Evolutionary conservation across 306 rosid species (phyloP).

Genomic region (Quercus robur): DNA sequence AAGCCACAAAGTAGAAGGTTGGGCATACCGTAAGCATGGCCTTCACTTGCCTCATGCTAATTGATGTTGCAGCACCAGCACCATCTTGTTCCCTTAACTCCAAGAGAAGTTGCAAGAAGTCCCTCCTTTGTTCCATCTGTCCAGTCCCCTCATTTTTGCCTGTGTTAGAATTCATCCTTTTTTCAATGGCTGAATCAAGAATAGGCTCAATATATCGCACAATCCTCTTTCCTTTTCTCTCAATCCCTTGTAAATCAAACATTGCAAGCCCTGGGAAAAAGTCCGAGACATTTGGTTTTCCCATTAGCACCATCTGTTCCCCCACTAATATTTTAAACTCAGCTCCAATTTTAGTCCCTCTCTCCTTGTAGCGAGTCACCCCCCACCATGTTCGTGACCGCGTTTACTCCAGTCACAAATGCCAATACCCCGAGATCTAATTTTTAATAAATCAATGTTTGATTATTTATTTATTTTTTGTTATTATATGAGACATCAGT

Average conservation of each 20-base stretch:
- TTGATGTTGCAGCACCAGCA: background rate
- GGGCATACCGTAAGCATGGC: conserved; percentile 30
- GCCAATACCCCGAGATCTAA: background rate
- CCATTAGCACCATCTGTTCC: conserved; percentile 8
- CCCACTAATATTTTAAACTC: background rate
- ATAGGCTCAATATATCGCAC: background rate
- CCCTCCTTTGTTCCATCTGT: background rate
- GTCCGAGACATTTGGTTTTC: conserved; percentile 31
- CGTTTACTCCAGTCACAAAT: background rate
- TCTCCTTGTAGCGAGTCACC: conserved; percentile 1
- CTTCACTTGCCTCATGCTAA: conserved; percentile 20
- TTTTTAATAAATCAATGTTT: too few species aligned
- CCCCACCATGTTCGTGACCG: conserved; percentile 12
- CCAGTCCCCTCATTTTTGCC: background rate
- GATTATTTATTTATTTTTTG: too few species aligned
- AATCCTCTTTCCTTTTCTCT: conserved; percentile 7
- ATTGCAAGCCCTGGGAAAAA: conserved; percentile 17
- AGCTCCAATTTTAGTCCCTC: background rate
- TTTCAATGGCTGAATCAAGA: conserved; percentile 8
- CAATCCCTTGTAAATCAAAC: conserved; percentile 35
- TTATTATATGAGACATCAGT: too few species aligned
- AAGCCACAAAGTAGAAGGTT: background rate
- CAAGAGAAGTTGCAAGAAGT: conserved; percentile 23
- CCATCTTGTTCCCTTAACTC: conserved; percentile 3
- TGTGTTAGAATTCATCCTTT: background rate